Percentiles rank a stretch among this genome's conserved stretches.
Evolutionary conservation across 208 protist genomes (phyloP).

Genomic region (Vickermania spadyakhi): DNA sequence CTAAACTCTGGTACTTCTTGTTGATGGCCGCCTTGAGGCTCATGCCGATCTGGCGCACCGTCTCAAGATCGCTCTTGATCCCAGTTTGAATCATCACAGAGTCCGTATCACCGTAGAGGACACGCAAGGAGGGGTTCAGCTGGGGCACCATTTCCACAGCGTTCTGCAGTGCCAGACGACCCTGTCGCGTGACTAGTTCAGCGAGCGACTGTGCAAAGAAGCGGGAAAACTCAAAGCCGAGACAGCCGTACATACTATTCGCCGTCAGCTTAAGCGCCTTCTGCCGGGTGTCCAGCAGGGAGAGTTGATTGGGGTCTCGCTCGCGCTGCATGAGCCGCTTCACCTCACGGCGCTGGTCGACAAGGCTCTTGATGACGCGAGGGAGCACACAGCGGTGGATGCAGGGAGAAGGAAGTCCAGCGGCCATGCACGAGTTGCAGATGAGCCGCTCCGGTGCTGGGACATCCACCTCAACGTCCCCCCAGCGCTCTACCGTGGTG

Average conservation of each 20-base stretch:
- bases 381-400: conserved; percentile 89
- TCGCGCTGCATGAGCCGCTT: conserved; percentile 92
- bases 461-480: conserved; percentile 32
- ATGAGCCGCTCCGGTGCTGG: conserved; percentile 68
- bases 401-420: conserved; percentile 56
- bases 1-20: conserved; percentile 94
- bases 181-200: conserved; percentile 96
- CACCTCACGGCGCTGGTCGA: conserved; percentile 91
- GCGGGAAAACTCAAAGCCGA: conserved; percentile 97
- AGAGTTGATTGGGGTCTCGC: conserved; percentile 60
- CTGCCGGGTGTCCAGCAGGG: conserved; percentile 95
- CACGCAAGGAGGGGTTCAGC: conserved; percentile 78
- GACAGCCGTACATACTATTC: conserved; percentile 99
- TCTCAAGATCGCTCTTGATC: conserved; percentile 77
- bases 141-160: conserved; percentile 92
- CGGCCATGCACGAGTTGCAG: conserved; percentile 52
- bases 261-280: conserved; percentile 98
- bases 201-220: conserved; percentile 99
- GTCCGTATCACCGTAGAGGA: conserved; percentile 99
- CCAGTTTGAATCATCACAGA: conserved; percentile 99
- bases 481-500: conserved; percentile 92
- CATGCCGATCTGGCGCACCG: conserved; percentile 84
- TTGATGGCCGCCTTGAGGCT: conserved; percentile 96
- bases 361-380: conserved; percentile 91
- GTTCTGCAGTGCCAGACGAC: conserved; percentile 91